Evolutionary conservation across 1,284 basidiomycete genomes (phyloP).

Genomic region (Cutaneotrichosporon sp.): DNA sequence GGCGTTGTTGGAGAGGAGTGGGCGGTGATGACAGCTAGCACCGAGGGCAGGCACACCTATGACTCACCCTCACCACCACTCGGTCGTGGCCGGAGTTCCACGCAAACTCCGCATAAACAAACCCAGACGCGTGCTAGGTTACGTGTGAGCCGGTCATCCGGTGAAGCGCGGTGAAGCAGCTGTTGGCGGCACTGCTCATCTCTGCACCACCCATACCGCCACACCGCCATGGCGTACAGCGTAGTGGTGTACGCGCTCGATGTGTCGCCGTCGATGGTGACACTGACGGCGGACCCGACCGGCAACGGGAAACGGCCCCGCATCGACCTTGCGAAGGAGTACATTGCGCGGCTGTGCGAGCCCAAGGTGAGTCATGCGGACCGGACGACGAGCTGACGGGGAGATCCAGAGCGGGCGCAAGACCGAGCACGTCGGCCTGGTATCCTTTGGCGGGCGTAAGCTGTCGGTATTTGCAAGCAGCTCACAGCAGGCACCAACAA

Average conservation of each 20-base stretch:
- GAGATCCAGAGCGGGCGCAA: constrained; percentile 84
- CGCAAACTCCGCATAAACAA: constrained; percentile 1
- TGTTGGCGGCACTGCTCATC: background rate
- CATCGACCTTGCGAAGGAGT: constrained; percentile 75
- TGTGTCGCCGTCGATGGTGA: constrained; percentile 77
- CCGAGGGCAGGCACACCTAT: no score
- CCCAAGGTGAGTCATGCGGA: constrained; percentile 61
- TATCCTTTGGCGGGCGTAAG: constrained; percentile 82
- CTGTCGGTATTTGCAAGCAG: no score
- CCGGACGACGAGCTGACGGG: background rate
- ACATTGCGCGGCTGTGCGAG: constrained; percentile 78
- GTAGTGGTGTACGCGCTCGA: constrained; percentile 66
- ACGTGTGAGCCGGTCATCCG: background rate
- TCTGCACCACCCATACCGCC: background rate
- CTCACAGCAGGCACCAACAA: no score
- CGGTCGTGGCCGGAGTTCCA: background rate
- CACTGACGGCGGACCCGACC: constrained; percentile 56
- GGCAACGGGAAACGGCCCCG: constrained; percentile 61
- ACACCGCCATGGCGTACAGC: constrained; percentile 30
- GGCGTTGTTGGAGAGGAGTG: background rate
- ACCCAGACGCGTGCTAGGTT: background rate
- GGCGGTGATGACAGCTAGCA: no score
- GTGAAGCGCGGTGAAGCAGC: background rate
- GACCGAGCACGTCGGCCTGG: constrained; percentile 82
- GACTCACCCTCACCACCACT: no score